These are phyloP conservation scores for Decorospora gaudefroyi DNA, from an alignment of 2,329 filamentous ascomycete species.

Conservation along the genomic window DNA sequence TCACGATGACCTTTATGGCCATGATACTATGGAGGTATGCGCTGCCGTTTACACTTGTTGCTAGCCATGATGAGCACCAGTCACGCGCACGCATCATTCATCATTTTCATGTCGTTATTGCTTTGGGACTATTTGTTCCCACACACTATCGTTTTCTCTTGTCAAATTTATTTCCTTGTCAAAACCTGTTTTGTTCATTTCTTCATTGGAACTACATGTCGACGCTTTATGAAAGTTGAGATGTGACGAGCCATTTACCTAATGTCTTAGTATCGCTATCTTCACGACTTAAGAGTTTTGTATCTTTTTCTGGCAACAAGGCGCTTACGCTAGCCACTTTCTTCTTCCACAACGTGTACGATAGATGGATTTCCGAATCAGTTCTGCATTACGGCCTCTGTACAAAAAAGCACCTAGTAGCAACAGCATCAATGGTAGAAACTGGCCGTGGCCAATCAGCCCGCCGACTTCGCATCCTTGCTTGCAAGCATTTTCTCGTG, in stretches of 20 bases:
- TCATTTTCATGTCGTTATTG: conserved; percentile 20
- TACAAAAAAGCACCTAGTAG: conserved; percentile 47
- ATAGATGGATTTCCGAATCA: conserved; percentile 37
- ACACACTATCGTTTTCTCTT: conserved; percentile 22
- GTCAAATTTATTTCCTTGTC: conserved; percentile 21
- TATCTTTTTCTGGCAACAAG: conserved; percentile 13
- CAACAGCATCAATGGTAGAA: conserved; percentile 41
- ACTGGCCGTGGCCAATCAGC: conserved; percentile 25
- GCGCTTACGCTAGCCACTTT: conserved; percentile 14
- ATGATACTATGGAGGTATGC: conserved; percentile 45
- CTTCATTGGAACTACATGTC: conserved; percentile 31
- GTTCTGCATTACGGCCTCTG: conserved; percentile 42
- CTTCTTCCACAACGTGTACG: conserved; percentile 36
- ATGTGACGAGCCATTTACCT: conserved; percentile 41
- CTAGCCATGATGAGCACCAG: conserved; percentile 34
- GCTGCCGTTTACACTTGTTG: conserved; percentile 37
- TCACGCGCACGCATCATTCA: conserved; percentile 32
- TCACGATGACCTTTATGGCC: conserved; percentile 48
- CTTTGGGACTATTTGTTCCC: conserved; percentile 13
- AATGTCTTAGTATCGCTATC: conserved; percentile 46
- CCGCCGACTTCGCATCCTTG: conserved; percentile 13
- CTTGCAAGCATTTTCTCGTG: conserved; percentile 24
- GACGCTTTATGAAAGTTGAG: conserved; percentile 38
- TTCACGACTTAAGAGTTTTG: conserved; percentile 38
- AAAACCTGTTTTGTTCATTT: conserved; percentile 25